Percentiles rank a stretch among this genome's conserved stretches.
These are phyloP conservation scores for cucumber (Cucumis sativus) DNA, from an alignment of 306 rosid genomes.

Conservation along the genomic window Cucumber_9930_V3 NC_026659.2:322001-322500, in stretches of 20 bases:
- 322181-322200: constrained; percentile 95
- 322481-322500: background rate
- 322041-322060: constrained; percentile 79
- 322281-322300: constrained; percentile 5
- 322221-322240: constrained; percentile 79
- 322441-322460: background rate
- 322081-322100: constrained; percentile 93
- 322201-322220: constrained; percentile 88
- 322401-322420: background rate
- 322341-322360: constrained; percentile 15
- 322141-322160: constrained; percentile 92
- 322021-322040: constrained; percentile 37
- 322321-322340: constrained; percentile 12
- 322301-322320: constrained; percentile 15
- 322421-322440: background rate
- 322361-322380: background rate
- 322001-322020: background rate
- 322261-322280: background rate
- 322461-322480: constrained; percentile 10
- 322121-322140: constrained; percentile 94
- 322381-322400: background rate
- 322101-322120: constrained; percentile 91
- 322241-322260: constrained; percentile 40
- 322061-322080: constrained; percentile 74
- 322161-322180: constrained; percentile 81